A percentile compares a stretch with the other conserved stretches of the same genome.
Conservation (phyloP, 331 rosid species). For the Prunus yedoensis region DNA sequence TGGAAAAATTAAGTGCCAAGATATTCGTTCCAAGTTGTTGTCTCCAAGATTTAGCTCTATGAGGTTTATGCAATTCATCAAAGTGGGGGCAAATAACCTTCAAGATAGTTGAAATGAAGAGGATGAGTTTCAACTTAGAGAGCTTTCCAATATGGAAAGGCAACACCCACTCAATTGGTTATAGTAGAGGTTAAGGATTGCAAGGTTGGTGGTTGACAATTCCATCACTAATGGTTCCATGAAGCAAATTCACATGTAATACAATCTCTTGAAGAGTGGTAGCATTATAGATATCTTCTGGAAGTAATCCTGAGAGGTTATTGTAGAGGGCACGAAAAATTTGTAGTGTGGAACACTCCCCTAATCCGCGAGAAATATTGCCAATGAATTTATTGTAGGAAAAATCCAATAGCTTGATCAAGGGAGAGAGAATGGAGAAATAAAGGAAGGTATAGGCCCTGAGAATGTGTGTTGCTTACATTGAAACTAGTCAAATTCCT, state of each 20-base stretch:
- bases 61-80: not conserved
- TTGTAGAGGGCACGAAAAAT: not conserved
- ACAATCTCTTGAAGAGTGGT: too few relatives aligned
- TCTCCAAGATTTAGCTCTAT: not conserved
- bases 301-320: not conserved
- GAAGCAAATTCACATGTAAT: not conserved
- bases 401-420: not conserved
- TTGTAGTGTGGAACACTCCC: not conserved
- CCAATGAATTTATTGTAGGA: not conserved
- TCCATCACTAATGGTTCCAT: not conserved
- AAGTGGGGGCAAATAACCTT: not conserved
- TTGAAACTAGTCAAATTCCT: not conserved
- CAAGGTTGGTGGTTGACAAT: not conserved
- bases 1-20: not conserved
- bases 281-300: too few relatives aligned
- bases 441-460: not conserved
- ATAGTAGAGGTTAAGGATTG: not conserved
- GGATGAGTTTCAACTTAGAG: not conserved
- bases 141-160: not conserved
- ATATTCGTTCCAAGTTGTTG: not conserved
- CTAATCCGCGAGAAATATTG: not conserved
- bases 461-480: not conserved
- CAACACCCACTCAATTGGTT: not conserved
- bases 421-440: not conserved
- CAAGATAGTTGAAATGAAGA: not conserved